Conservation (phyloP, 2,329 filamentous ascomycete species). For the Aureobasidium melanogenum region DNA sequence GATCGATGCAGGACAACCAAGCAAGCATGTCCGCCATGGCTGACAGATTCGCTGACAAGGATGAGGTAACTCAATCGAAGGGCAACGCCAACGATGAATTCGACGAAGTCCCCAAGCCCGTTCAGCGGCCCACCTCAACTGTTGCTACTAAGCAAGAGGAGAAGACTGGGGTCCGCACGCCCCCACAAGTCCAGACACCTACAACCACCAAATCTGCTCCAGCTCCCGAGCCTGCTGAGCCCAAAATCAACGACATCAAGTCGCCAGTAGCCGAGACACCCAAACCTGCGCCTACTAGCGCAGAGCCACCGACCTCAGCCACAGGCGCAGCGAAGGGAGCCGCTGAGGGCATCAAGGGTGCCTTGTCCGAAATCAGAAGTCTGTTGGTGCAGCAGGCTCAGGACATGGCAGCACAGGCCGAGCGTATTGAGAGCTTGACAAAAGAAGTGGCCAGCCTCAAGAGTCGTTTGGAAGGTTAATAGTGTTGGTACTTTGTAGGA, state of each 20-base stretch:
- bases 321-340: slow-evolving; percentile 33
- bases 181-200: slow-evolving; percentile 20
- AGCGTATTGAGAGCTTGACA: slow-evolving; percentile 67
- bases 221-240: slow-evolving; percentile 18
- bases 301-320: slow-evolving; percentile 13
- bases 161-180: slow-evolving; percentile 27
- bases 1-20: slow-evolving; percentile 73
- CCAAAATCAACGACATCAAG: slow-evolving; percentile 10
- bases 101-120: slow-evolving; percentile 72
- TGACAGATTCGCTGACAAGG: slow-evolving; percentile 73
- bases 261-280: slow-evolving; percentile 13
- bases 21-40: slow-evolving; percentile 78
- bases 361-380: slow-evolving; percentile 67
- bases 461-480: slow-evolving; percentile 51
- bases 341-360: slow-evolving; percentile 51
- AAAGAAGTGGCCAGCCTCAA: slow-evolving; percentile 77
- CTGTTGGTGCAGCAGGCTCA: slow-evolving; percentile 51
- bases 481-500: background rate
- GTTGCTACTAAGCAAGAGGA: slow-evolving; percentile 29
- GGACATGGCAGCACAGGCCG: slow-evolving; percentile 46
- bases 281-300: slow-evolving; percentile 8
- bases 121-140: slow-evolving; percentile 46
- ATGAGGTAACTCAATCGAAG: slow-evolving; percentile 47
- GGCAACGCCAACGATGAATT: slow-evolving; percentile 68
- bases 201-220: slow-evolving; percentile 21